phyloP scores from a whole-genome alignment of 352 stramenopile species.

The Phytophthora sp. region DNA sequence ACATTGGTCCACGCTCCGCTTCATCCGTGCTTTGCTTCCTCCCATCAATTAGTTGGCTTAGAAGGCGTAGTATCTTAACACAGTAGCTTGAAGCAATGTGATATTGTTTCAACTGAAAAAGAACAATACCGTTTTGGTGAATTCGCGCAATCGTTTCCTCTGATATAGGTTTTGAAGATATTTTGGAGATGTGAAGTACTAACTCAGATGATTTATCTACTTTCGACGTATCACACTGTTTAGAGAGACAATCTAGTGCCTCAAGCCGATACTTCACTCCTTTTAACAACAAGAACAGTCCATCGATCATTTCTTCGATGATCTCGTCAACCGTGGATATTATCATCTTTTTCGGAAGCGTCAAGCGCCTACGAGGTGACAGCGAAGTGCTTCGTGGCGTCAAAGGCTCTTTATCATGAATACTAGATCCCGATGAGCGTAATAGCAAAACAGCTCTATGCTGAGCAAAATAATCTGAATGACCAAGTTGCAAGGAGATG shows the following conservation, averaged over 20 bases:
- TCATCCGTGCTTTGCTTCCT: neutral
- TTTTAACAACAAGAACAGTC: slow-evolving; percentile 43
- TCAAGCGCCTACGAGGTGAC: slow-evolving; percentile 57
- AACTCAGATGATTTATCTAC: too few relatives aligned
- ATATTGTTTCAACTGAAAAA: slow-evolving; percentile 50
- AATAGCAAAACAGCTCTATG: slow-evolving; percentile 16
- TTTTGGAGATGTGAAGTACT: too few relatives aligned
- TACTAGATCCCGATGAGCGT: slow-evolving; percentile 2
- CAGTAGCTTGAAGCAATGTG: slow-evolving; percentile 34
- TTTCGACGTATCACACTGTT: slow-evolving; percentile 13
- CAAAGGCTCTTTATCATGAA: slow-evolving; percentile 26
- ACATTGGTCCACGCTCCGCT: neutral
- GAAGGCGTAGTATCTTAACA: slow-evolving; percentile 36
- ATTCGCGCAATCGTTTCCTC: slow-evolving; percentile 28
- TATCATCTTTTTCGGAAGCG: slow-evolving; percentile 47
- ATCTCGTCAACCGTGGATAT: slow-evolving; percentile 46
- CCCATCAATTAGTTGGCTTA: slow-evolving; percentile 35
- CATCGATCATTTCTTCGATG: slow-evolving; percentile 44
- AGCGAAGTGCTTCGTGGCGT: slow-evolving; percentile 25
- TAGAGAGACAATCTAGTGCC: neutral
- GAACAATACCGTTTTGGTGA: slow-evolving; percentile 25
- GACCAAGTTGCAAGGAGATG: slow-evolving; percentile 37
- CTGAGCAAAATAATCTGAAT: slow-evolving; percentile 27
- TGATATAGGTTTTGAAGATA: neutral
- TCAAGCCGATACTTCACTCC: slow-evolving; percentile 22